Conservation (phyloP, 208 protist genomes). For the Trypanosoma caninum region DNA sequence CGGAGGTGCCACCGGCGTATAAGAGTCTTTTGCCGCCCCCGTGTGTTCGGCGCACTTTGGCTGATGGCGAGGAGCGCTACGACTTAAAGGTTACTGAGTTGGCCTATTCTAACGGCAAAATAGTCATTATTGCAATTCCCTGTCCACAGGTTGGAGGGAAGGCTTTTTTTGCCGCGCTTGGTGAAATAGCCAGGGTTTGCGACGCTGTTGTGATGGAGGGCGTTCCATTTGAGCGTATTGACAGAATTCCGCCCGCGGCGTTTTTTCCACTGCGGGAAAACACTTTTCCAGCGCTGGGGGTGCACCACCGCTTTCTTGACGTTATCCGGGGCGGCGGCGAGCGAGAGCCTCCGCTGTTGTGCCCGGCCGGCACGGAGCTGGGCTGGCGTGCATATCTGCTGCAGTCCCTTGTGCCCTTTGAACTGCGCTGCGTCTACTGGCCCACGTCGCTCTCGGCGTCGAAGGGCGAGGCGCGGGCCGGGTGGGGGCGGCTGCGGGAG, state of each 20-base stretch:
- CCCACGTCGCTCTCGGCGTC: slow-evolving; percentile 69
- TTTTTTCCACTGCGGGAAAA: slow-evolving; percentile 75
- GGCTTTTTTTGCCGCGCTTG: slow-evolving; percentile 58
- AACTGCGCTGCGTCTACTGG: slow-evolving; percentile 71
- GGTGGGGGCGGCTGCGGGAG: slow-evolving; percentile 74
- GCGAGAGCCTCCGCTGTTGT: slow-evolving; percentile 76
- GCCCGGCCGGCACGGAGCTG: slow-evolving; percentile 46
- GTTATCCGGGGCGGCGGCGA: slow-evolving; percentile 39
- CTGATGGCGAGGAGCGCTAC: slow-evolving; percentile 31
- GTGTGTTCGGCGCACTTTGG: slow-evolving; percentile 31
- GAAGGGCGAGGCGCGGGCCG: slow-evolving; percentile 70
- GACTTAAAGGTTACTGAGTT: slow-evolving; percentile 72
- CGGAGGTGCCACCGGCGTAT: slow-evolving; percentile 78
- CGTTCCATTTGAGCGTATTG: slow-evolving; percentile 61
- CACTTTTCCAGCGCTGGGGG: slow-evolving; percentile 71
- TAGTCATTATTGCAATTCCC: slow-evolving; percentile 70
- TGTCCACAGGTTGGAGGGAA: slow-evolving; percentile 59
- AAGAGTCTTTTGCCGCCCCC: slow-evolving; percentile 57
- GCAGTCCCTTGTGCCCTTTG: slow-evolving; percentile 66
- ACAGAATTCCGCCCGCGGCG: slow-evolving; percentile 56
- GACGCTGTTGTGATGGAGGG: slow-evolving; percentile 75
- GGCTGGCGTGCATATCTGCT: slow-evolving; percentile 38
- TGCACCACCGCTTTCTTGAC: slow-evolving; percentile 81
- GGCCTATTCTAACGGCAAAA: slow-evolving; percentile 31
- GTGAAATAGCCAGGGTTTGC: slow-evolving; percentile 38